Conservation (phyloP, 2,329 filamentous ascomycete species). For the Stachybotrys chartarum region DNA sequence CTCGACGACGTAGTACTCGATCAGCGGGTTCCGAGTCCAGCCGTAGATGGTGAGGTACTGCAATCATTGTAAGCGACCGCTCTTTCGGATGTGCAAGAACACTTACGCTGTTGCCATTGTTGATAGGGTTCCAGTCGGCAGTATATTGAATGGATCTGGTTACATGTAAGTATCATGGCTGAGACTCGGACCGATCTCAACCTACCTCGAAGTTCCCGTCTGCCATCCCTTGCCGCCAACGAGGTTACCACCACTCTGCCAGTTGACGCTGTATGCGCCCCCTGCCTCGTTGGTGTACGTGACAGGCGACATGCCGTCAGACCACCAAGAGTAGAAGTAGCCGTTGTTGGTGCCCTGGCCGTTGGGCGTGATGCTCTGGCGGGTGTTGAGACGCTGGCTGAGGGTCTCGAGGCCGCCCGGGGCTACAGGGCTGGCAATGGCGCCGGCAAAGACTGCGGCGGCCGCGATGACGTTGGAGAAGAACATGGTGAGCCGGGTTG, state of each 20-base stretch:
- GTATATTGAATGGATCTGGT: slow-evolving; percentile 14
- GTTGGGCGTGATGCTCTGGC: slow-evolving; percentile 22
- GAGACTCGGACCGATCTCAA: slow-evolving; percentile 6
- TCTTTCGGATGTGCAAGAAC: not conserved
- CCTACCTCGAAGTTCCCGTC: slow-evolving; percentile 40
- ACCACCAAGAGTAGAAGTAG: slow-evolving; percentile 43
- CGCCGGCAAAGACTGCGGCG: not conserved
- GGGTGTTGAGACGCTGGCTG: not conserved
- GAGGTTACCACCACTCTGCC: slow-evolving; percentile 41
- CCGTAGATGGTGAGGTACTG: slow-evolving; percentile 34
- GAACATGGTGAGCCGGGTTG: not conserved
- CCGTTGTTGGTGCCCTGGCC: slow-evolving; percentile 27
- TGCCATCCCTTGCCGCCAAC: slow-evolving; percentile 53
- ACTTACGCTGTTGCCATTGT: slow-evolving; percentile 1
- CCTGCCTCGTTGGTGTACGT: slow-evolving; percentile 31
- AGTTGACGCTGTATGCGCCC: slow-evolving; percentile 33
- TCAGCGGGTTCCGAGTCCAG: slow-evolving; percentile 19
- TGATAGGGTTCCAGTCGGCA: not conserved
- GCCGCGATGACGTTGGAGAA: not conserved
- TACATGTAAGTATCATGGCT: not conserved
- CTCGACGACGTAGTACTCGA: slow-evolving; percentile 30
- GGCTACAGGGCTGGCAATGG: not conserved
- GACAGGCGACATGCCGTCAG: slow-evolving; percentile 33
- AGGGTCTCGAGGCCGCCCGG: too few relatives aligned
- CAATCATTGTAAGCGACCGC: not conserved